A percentile compares a stretch with the other conserved stretches of the same genome.
Conservation (phyloP, 768 basidiomycete genomes). For the Boletus tylopilopsis region DNA sequence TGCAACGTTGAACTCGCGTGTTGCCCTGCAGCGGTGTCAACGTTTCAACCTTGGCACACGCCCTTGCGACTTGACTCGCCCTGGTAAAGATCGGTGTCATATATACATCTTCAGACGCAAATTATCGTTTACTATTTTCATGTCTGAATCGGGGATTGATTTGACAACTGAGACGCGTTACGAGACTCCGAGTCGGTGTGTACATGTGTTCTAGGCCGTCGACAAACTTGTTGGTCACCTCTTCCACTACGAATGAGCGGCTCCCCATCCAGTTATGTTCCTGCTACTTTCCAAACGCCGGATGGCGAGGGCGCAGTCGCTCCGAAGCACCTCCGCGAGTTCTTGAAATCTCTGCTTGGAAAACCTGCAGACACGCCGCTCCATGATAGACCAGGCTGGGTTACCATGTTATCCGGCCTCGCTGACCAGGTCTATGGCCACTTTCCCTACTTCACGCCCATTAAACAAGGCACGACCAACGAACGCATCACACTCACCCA, state of each 20-base stretch:
- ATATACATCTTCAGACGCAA: too few species aligned
- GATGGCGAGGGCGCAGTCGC: slow-evolving; percentile 22
- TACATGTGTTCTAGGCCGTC: too few species aligned
- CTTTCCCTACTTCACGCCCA: slow-evolving; percentile 51
- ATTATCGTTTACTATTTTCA: too few species aligned
- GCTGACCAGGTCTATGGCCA: slow-evolving; percentile 49
- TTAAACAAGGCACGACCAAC: slow-evolving; percentile 51
- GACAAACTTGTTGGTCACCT: not conserved
- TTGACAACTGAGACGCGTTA: too few species aligned
- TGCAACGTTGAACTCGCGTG: not conserved
- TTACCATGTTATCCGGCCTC: slow-evolving; percentile 47
- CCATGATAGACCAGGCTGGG: slow-evolving; percentile 43
- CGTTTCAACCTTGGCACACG: too few species aligned
- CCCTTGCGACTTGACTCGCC: too few species aligned
- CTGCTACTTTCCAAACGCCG: slow-evolving; percentile 31
- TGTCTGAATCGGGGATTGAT: too few species aligned
- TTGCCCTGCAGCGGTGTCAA: too few species aligned
- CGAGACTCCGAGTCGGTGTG: too few species aligned
- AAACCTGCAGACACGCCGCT: slow-evolving; percentile 29
- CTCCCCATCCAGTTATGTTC: slow-evolving; percentile 24
- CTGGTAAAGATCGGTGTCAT: too few species aligned
- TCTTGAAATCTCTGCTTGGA: slow-evolving; percentile 38
- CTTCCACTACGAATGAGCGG: slow-evolving; percentile 20
- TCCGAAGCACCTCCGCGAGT: slow-evolving; percentile 41
- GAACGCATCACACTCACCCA: slow-evolving; percentile 57